Evolutionary conservation across 352 stramenopile genomes (phyloP).

Genomic region (Pythium dissimile): DNA sequence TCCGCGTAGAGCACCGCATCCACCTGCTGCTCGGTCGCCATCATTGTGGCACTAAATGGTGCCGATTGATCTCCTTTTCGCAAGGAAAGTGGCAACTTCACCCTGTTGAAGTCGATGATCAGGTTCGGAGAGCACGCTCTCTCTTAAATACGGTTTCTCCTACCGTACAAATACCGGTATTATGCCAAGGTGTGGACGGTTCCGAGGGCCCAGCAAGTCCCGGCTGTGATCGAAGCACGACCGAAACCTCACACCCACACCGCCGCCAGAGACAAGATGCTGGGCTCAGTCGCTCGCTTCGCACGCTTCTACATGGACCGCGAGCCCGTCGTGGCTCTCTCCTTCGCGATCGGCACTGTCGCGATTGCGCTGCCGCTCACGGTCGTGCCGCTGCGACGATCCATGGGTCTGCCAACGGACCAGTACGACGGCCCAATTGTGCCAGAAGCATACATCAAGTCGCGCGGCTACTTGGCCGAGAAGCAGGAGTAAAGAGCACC

Average conservation of each 20-base stretch:
- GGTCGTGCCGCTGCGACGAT: conserved; percentile 81
- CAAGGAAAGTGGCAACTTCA: conserved; percentile 11
- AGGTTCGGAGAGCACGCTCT: background rate
- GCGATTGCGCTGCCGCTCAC: conserved; percentile 66
- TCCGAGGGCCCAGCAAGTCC: background rate
- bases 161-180: too few species aligned
- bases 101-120: conserved; percentile 18
- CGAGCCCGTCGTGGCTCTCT: conserved; percentile 85
- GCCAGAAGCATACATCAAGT: conserved; percentile 70
- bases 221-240: background rate
- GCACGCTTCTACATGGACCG: conserved; percentile 81
- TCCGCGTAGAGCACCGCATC: conserved; percentile 79
- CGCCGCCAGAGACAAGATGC: conserved; percentile 8
- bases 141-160: conserved; percentile 18
- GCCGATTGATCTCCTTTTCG: background rate
- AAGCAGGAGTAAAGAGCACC: conserved; percentile 25
- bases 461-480: conserved; percentile 58
- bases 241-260: too few species aligned
- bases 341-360: conserved; percentile 69
- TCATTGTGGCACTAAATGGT: too few species aligned
- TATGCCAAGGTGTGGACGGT: conserved; percentile 4
- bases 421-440: conserved; percentile 88
- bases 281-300: conserved; percentile 55
- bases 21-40: conserved; percentile 33
- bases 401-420: conserved; percentile 81